A percentile compares a stretch with the other conserved stretches of the same genome.
Conservation (phyloP, 192 early-diverging fungal species). For the Dimargaris cristalligena region DNA sequence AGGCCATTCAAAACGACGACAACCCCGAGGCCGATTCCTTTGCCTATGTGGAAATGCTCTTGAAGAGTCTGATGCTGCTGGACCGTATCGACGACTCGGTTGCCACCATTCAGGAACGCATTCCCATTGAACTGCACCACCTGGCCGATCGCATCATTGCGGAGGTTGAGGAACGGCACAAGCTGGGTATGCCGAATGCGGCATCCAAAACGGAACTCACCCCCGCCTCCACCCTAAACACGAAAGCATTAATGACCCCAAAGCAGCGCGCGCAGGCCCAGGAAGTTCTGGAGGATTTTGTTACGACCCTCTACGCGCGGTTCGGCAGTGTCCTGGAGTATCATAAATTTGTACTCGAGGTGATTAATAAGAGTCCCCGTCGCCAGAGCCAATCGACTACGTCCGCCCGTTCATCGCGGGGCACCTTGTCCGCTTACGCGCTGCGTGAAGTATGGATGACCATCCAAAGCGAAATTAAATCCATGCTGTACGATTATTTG, state of each 20-base stretch:
- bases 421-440: constrained; percentile 12
- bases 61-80: constrained; percentile 47
- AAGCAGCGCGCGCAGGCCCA: constrained; percentile 15
- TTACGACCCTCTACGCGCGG: constrained; percentile 60
- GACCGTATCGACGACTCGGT: constrained; percentile 19
- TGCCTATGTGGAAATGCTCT: constrained; percentile 58
- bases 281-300: constrained; percentile 55
- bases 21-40: constrained; percentile 63
- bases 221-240: not conserved
- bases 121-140: constrained; percentile 47
- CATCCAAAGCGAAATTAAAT: constrained; percentile 25
- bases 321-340: constrained; percentile 56
- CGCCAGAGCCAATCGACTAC: constrained; percentile 21
- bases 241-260: not conserved
- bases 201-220: not conserved
- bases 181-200: constrained; percentile 19
- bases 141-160: constrained; percentile 53
- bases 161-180: constrained; percentile 57
- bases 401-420: not conserved
- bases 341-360: constrained; percentile 48
- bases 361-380: constrained; percentile 33
- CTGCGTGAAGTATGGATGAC: constrained; percentile 29
- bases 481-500: constrained; percentile 27
- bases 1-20: constrained; percentile 19
- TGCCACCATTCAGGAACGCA: constrained; percentile 50